A percentile compares a stretch with the other conserved stretches of the same genome.
Evolutionary conservation across 805 yeast species (phyloP).

Genomic region (Monosporozyma yasuniensis): DNA sequence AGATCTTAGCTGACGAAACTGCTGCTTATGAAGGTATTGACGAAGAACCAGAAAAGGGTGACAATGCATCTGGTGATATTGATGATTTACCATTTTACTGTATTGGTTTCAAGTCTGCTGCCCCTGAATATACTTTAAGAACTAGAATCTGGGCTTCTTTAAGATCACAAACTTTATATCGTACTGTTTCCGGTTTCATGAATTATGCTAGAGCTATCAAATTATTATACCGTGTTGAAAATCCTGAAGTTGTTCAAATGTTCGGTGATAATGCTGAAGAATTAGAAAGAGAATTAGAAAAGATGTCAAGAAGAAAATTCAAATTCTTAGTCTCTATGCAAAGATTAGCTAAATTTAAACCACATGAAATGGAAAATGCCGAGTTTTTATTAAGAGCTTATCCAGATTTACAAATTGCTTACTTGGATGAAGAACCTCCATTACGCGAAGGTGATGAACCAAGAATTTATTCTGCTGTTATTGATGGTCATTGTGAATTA

Average conservation of each 20-base stretch:
- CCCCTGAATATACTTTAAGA: conserved; percentile 91
- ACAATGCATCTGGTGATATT: conserved; percentile 68
- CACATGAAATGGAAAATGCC: conserved; percentile 70
- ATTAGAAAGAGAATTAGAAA: conserved; percentile 86
- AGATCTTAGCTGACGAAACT: conserved; percentile 88
- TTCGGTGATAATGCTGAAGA: conserved; percentile 98
- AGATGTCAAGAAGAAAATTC: conserved; percentile 79
- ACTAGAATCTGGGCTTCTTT: conserved; percentile 98
- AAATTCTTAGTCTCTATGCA: conserved; percentile 80
- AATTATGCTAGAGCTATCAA: conserved; percentile 95
- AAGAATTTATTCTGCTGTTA: conserved; percentile 64
- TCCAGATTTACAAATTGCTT: conserved; percentile 84
- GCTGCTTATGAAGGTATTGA: conserved; percentile 53
- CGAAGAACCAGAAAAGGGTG: conserved; percentile 46
- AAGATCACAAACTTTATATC: conserved; percentile 90
- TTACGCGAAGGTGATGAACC: conserved; percentile 60
- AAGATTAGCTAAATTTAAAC: conserved; percentile 60
- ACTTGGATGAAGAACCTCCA: conserved; percentile 87
- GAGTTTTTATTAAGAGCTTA: conserved; percentile 75
- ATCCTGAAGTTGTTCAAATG: conserved; percentile 93
- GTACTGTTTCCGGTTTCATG: conserved; percentile 98
- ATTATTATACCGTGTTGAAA: conserved; percentile 86
- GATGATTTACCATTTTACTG: conserved; percentile 92
- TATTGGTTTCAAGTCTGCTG: conserved; percentile 95
- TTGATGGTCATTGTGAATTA: conserved; percentile 73